Evolutionary conservation across 2,329 filamentous ascomycete species (phyloP).

Genomic region (Verticillium alfalfae): DNA sequence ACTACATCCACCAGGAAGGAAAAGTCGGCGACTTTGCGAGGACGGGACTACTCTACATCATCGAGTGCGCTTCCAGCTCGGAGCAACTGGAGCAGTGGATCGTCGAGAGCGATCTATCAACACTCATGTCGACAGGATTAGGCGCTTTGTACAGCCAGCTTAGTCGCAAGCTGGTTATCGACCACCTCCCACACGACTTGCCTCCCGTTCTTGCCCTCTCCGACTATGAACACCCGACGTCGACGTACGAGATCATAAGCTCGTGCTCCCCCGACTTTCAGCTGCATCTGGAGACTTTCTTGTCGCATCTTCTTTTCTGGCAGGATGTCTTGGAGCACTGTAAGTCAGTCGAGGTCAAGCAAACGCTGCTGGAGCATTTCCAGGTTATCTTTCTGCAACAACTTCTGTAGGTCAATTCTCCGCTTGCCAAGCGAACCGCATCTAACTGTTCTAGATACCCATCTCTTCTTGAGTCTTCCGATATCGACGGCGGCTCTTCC

Average conservation of each 20-base stretch:
- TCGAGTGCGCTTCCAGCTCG: constrained; percentile 84
- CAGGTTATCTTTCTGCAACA: constrained; percentile 95
- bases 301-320: constrained; percentile 95
- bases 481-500: constrained; percentile 93
- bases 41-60: constrained; percentile 90
- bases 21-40: constrained; percentile 93
- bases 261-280: constrained; percentile 72
- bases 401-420: constrained; percentile 59
- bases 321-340: constrained; percentile 97
- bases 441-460: constrained; percentile 61
- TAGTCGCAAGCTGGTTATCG: constrained; percentile 74
- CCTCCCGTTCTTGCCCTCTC: constrained; percentile 84
- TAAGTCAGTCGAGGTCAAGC: constrained; percentile 83
- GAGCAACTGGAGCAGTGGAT: constrained; percentile 88
- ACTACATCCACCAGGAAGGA: constrained; percentile 95
- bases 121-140: constrained; percentile 91
- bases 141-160: constrained; percentile 68
- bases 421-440: background rate
- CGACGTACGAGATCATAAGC: constrained; percentile 65
- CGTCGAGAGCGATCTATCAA: constrained; percentile 92
- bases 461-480: constrained; percentile 91
- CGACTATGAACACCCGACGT: constrained; percentile 73
- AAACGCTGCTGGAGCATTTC: constrained; percentile 91
- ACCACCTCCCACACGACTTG: constrained; percentile 65
- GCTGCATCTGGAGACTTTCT: constrained; percentile 84